Base-by-base conservation (phyloP, 192 early-diverging fungal species). In the Podila verticillata region DNA sequence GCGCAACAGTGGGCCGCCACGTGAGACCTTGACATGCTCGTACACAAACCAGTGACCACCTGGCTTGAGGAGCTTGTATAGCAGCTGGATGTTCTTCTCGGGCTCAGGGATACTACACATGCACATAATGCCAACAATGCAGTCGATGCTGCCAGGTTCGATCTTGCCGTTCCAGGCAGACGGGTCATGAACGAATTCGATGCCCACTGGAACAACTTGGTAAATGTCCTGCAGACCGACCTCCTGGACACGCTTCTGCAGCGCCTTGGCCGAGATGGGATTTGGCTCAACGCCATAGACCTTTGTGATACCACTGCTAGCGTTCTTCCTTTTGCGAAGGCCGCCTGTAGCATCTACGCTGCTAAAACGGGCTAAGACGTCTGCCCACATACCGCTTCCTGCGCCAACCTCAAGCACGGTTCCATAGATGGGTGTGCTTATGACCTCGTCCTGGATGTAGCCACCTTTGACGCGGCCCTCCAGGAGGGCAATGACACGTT, bases 401-500 rank as follows among this genome's bases (percentile, higher is more conserved):
- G 62, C 62, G 48, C 62, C 62, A 64, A 64, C 20, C 44, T 64
- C 62, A 64, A 64, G 36, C 26, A 64, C 62, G 28, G 62, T 64
- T 29, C 62, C 62, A 64, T 64, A 4, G 26, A 64, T 29, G 62
- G 62, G 62, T 30, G 62, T 48, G 62, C 44, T 30, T 26, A 64
- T 39, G 44, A 48, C 62, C 12, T 64, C 17, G 10, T 64, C 62
- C 3, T 64, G 44, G 26, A 64, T 7, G 44, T 26, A 30, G 22
- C 62, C 62, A 64, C 62, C 62, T 17, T 30, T 64, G 44, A 64
- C 39, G 17, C 62, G 62, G 24, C 62, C 62, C 17, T 64, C 62
- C 6, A 64, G 44, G 39, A 64, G 62, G 28, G 62, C 62, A 48
- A 48, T 19, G 44, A 64, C 26, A 31, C 44, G 39, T 20, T 64